Evolutionary conservation across 2,329 filamentous ascomycete species (phyloP), one percentile per base, ranked within the genome.

Genomic region (Colletotrichum sp.): DNA sequence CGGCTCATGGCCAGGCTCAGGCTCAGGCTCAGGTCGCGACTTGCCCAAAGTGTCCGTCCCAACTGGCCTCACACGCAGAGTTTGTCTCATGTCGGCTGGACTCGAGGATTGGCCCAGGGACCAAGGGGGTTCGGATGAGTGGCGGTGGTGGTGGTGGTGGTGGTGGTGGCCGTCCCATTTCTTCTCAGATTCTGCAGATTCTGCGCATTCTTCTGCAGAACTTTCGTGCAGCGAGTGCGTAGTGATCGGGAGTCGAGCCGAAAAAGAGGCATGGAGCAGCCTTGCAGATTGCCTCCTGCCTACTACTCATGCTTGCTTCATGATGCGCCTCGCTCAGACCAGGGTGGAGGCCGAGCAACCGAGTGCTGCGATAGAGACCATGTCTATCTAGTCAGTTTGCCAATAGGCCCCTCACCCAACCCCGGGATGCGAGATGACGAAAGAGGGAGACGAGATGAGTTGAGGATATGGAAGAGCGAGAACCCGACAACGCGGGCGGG

Each of bases 51-150:
- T 69, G 65, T 75, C 43, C 74, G 61, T 75, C 74, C 60, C 61
- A 69, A 69, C 74, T 59, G 43, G 28, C 57, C 43, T 69, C 70
- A 28, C 74, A 69, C 43, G 68, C 57, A 39, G 26, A 55, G 72
- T 34, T 63, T 72, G 70, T 74, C 70, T 69, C 70, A 73, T 61
- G 59, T 76, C 10, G 18, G 28, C 18, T 48, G 59, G 70, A 36
- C 34, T 10, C 48, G 39, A n/a, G 64, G 64, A 75, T 75, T 68
- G 32, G 43, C 70, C 28, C 70, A 73, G 64, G 63, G 57, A 39
- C 48, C 24, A 59, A 30, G 64, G 60, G 26, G 57, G 64, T 65
- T 71, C 72, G 67, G 72, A 71, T 74, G 39, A n/a, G 39, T 48
- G 72, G 57, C 8, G 55, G 21, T 10, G 8, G 26, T 43, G 39